phyloP scores from a whole-genome alignment of 179 eudicot species.

The Spinacia oleracea region DNA sequence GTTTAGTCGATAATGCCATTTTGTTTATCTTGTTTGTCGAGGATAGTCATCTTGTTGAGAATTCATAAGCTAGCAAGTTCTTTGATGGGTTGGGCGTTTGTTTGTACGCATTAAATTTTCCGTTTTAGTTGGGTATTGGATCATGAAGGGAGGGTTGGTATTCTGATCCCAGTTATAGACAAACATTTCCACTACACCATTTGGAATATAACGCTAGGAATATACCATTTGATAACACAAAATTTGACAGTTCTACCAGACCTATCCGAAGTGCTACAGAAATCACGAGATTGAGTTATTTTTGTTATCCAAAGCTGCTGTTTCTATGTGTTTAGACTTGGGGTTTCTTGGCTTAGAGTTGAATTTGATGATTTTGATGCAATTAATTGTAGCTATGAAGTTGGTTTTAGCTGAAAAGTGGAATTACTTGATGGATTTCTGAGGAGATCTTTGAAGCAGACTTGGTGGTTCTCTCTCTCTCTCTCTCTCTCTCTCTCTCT shows the following conservation, averaged over 20 bases:
- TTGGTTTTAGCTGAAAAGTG: not conserved
- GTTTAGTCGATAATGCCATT: not conserved
- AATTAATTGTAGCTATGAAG: not conserved
- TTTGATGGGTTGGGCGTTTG: not conserved
- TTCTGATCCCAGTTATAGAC: not conserved
- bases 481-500: too few species aligned
- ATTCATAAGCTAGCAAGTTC: not conserved
- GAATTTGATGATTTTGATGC: not conserved
- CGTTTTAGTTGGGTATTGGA: too few species aligned
- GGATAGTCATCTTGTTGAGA: not conserved
- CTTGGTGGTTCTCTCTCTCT: too few species aligned
- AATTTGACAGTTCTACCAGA: not conserved
- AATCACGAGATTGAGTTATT: not conserved
- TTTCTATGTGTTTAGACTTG: not conserved
- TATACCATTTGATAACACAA: not conserved
- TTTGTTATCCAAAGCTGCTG: not conserved
- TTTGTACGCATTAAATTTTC: too few species aligned
- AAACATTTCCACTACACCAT: not conserved
- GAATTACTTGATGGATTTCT: not conserved
- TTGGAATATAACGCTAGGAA: not conserved
- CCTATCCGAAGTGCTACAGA: not conserved
- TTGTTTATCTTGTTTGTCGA: not conserved
- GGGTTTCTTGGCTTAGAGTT: not conserved
- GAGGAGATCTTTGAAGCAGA: not conserved
- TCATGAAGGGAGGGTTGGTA: not conserved